phyloP scores from a whole-genome alignment of 306 rosid species.

The Betula pendula region DNA sequence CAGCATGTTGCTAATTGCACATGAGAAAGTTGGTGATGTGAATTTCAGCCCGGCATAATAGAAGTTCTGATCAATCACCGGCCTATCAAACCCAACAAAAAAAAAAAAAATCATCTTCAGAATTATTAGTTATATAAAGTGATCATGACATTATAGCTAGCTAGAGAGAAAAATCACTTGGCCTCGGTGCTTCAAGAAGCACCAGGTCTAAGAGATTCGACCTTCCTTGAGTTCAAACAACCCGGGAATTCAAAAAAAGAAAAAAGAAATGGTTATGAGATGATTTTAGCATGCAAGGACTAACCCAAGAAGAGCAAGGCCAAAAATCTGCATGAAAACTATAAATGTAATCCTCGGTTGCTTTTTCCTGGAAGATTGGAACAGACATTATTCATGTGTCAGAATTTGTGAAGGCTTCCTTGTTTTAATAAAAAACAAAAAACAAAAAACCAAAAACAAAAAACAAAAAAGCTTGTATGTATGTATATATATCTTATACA shows the following conservation, averaged over 20 bases:
- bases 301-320: conserved; percentile 86
- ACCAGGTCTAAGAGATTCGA: no score
- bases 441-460: no score
- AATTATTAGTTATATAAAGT: not conserved
- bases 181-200: not conserved
- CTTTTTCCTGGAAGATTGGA: conserved; percentile 53
- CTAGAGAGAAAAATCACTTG: not conserved
- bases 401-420: not conserved
- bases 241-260: no score
- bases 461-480: no score
- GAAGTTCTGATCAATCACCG: conserved; percentile 92
- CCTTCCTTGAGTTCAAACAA: no score
- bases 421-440: no score
- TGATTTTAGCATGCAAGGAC: conserved; percentile 23
- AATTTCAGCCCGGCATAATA: conserved; percentile 86
- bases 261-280: no score
- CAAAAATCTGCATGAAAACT: conserved; percentile 69
- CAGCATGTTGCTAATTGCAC: conserved; percentile 90
- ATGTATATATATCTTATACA: no score
- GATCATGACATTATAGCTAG: not conserved
- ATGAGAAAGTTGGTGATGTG: conserved; percentile 88
- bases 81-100: conserved; percentile 62
- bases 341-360: conserved; percentile 77
- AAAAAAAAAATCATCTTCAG: no score
- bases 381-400: not conserved